These are phyloP conservation scores for Dendrobium catenatum DNA, from an alignment of 106 monocot species.

Conservation along the genomic window DNA sequence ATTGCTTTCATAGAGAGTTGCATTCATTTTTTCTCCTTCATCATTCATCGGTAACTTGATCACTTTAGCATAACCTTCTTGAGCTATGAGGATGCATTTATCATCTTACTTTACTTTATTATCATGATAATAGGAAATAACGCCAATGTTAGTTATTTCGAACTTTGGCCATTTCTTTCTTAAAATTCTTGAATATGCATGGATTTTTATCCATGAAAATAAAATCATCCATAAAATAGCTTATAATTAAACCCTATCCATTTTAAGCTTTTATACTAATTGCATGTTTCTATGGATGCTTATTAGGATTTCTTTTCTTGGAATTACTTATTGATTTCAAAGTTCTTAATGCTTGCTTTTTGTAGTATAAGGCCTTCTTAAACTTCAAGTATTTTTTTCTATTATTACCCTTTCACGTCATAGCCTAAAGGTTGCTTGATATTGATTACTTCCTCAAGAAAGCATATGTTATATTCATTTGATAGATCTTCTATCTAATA, in stretches of 20 bases:
- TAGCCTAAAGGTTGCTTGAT: background rate
- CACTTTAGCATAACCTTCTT: background rate
- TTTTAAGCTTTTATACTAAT: background rate
- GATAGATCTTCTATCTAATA: too few species aligned
- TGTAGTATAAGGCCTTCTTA: background rate
- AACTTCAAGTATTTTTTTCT: background rate
- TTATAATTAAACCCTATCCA: background rate
- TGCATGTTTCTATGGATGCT: background rate
- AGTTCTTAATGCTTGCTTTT: background rate
- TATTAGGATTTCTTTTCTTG: background rate
- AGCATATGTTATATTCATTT: too few species aligned
- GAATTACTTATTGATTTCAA: background rate
- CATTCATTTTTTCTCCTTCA: background rate
- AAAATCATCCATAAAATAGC: background rate
- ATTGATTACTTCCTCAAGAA: background rate
- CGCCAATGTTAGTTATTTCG: background rate
- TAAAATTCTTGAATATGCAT: background rate
- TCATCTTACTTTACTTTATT: background rate
- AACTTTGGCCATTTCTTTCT: background rate
- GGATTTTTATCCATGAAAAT: background rate
- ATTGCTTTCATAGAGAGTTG: background rate
- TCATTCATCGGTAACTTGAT: background rate
- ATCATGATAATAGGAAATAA: background rate
- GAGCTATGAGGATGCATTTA: background rate
- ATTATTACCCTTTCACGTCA: background rate